These are phyloP conservation scores for Candida andamanensis DNA, from an alignment of 805 yeast species.

Conservation along the genomic window DNA sequence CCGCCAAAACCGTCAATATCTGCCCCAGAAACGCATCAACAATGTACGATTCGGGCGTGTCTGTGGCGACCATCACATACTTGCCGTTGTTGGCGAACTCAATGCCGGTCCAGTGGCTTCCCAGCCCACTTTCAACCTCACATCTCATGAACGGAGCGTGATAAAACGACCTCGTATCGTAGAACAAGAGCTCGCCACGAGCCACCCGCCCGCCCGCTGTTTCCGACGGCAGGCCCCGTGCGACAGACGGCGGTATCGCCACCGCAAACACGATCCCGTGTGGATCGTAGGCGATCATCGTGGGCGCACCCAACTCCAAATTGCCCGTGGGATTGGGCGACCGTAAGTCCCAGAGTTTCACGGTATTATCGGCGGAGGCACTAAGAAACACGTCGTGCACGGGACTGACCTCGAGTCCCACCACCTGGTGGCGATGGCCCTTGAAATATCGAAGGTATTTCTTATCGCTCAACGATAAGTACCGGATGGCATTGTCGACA, in stretches of 20 bases:
- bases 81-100: slow-evolving; percentile 81
- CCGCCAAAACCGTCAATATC: slow-evolving; percentile 8
- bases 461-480: slow-evolving; percentile 71
- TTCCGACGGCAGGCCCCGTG: background rate
- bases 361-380: slow-evolving; percentile 71
- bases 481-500: slow-evolving; percentile 66
- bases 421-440: slow-evolving; percentile 80
- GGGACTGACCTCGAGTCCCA: slow-evolving; percentile 69
- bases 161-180: slow-evolving; percentile 56
- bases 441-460: slow-evolving; percentile 77
- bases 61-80: slow-evolving; percentile 52
- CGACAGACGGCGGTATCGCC: slow-evolving; percentile 21
- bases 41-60: slow-evolving; percentile 50
- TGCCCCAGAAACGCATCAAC: slow-evolving; percentile 50
- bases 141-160: slow-evolving; percentile 46
- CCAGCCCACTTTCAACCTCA: slow-evolving; percentile 12
- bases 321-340: slow-evolving; percentile 60
- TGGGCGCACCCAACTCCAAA: slow-evolving; percentile 47
- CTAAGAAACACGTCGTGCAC: slow-evolving; percentile 58
- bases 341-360: slow-evolving; percentile 83
- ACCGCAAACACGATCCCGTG: slow-evolving; percentile 78
- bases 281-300: slow-evolving; percentile 72
- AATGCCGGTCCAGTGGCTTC: slow-evolving; percentile 52
- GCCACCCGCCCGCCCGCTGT: slow-evolving; percentile 13
- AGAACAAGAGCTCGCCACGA: slow-evolving; percentile 43